Evolutionary conservation across 257 asterid genomes (phyloP), one percentile per base, ranked within the genome.

Genomic region (Jacaranda copaia): DNA sequence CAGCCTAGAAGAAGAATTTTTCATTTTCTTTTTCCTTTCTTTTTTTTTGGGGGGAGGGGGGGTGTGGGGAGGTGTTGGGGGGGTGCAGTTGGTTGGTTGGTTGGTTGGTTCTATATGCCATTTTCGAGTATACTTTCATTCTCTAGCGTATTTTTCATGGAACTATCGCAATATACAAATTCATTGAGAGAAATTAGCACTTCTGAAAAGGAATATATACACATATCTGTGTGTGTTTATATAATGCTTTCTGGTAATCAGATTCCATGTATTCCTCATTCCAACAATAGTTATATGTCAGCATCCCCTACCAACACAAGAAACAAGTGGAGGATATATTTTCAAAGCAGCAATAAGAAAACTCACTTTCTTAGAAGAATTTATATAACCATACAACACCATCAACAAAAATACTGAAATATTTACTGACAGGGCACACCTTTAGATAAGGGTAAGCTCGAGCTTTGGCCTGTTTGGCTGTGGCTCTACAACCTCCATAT

Each of bases 401-500:
- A 51, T 51, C 38, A 35, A 39, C 46, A 72, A 53, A 25, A 51
- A 51, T 19, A 42, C 59, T 14, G 53, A 74, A 73, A 59, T 52
- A 61, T 7, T 42, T 8, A 19, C 53, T 36, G 48, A 53, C 18
- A 3, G 52, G 38, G 60, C 36, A 59, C 35, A 40, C 75, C 51
- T 67, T 85, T 62, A 88, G 70, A 84, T 68, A 56, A 94, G 89
- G 25, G 96, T 85, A 62, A 95, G 94, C 72, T 93, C 86, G n/a
- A 95, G 99, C 80, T 92, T 91, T 4, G 98, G 98, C 82, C 99
- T 82, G 84, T 92, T 88, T n/a, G 99, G 99, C 82, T 95, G 98
- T 10, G 96, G 97, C 87, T 90, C 96, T 10, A 88, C 94, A 43
- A 95, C 99, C 81, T 95, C 97, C 93, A 95, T 82, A 78, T 91